phyloP scores from a whole-genome alignment of 139 green algal genomes.

The Chlorella sp. region DNA sequence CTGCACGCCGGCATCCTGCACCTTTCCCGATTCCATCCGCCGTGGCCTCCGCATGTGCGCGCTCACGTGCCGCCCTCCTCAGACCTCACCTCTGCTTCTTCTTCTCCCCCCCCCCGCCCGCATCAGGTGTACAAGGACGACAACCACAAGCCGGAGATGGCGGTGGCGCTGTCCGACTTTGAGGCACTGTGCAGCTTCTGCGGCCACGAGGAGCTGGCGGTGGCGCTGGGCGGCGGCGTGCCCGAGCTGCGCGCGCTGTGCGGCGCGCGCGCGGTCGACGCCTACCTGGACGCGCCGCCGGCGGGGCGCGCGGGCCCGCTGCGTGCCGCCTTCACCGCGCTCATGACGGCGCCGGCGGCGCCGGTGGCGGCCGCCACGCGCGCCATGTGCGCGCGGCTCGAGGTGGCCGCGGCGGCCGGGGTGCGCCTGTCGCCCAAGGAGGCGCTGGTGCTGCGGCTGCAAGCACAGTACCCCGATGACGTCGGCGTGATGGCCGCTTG shows the following conservation, averaged over 20 bases:
- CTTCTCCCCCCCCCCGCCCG: no score
- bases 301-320: constrained; percentile 41
- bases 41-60: no score
- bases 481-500: constrained; percentile 90
- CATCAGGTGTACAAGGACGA: constrained; percentile 93
- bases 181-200: constrained; percentile 94
- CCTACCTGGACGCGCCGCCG: constrained; percentile 20
- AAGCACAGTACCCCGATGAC: constrained; percentile 93
- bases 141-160: constrained; percentile 99
- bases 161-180: constrained; percentile 89
- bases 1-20: no score
- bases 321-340: constrained; percentile 70
- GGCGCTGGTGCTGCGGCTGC: constrained; percentile 78
- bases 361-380: constrained; percentile 44
- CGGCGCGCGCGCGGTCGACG: constrained; percentile 8
- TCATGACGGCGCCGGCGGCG: constrained; percentile 78
- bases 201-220: constrained; percentile 53
- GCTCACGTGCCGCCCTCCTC: no score
- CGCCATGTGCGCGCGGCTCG: constrained; percentile 59
- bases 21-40: no score
- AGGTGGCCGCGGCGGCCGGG: constrained; percentile 13
- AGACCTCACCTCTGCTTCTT: not conserved
- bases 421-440: constrained; percentile 62
- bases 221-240: constrained; percentile 39
- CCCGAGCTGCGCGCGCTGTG: constrained; percentile 61